Evolutionary conservation across 495 filamentous ascomycete species (phyloP), one percentile per base, ranked within the genome.

Genomic region (Daldinia loculata): DNA sequence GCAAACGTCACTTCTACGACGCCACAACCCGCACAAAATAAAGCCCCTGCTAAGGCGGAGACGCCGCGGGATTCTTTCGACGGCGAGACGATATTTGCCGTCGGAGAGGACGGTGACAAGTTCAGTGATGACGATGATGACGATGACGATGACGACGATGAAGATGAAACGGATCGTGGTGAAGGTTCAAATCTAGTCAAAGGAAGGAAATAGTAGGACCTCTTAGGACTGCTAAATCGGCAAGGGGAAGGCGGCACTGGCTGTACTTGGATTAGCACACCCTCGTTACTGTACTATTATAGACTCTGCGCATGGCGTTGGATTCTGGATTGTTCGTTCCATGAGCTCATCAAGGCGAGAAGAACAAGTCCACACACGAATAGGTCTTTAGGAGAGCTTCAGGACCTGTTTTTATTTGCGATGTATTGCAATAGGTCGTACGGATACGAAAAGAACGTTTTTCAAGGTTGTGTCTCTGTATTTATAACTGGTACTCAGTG

Each of bases 11-110:
- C 72, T 5, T n/a, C 63, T 50, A 53, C 59, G 14, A 67, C 68
- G 43, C 69, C 74, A 2, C 75, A 78, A 32, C 74, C 72, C 6
- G 69, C 76, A 29, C 72, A 85, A 48, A 80, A 77, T 15, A 79
- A 82, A 65, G 81, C 81, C 56, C 82, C 75, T 17, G 78, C 79
- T 36, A 83, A 82, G 19, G 39, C 71, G 57, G 75, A 80, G 63
- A 66, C 76, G 59, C 82, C 85, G 11, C 82, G 92, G 52, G 88
- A 93, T 63, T 93, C 91, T 19, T 81, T 97, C 19, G 94, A 98
- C 61, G 94, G 93, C 5, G 94, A 98, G 82, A 95, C 94, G 0
- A 93, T 98, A 56, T 98, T 98, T 75, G 94, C 94, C 6, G 92
- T 98, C 6, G 94, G 93, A 14, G 94, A 95, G 68, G 91, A 93